phyloP scores from a whole-genome alignment of 1,139 yeast genomes.

The Geotrichum phurueaensis region DNA sequence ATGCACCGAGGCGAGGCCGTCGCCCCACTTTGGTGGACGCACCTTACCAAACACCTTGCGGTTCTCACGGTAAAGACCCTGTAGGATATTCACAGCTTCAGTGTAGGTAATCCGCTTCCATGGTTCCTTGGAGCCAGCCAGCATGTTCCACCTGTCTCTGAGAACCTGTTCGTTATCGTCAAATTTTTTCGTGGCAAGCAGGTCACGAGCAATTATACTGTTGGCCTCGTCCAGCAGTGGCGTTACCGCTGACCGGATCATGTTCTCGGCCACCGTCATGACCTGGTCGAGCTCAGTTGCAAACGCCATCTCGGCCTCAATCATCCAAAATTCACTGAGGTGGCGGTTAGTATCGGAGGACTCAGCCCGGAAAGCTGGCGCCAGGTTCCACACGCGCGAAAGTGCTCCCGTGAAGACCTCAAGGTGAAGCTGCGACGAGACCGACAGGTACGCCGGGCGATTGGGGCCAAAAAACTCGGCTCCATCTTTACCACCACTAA shows the following conservation, averaged over 20 bases:
- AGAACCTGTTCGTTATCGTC: constrained; percentile 40
- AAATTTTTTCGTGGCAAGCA: constrained; percentile 36
- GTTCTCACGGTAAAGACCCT: constrained; percentile 31
- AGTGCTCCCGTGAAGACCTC: constrained; percentile 75
- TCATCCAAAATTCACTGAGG: constrained; percentile 94
- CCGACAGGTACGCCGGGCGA: constrained; percentile 65
- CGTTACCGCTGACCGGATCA: constrained; percentile 54
- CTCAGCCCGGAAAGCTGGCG: constrained; percentile 95
- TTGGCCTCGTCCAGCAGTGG: constrained; percentile 36
- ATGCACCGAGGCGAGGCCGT: constrained; percentile 71
- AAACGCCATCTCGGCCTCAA: constrained; percentile 84
- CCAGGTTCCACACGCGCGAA: constrained; percentile 77
- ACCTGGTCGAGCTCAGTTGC: constrained; percentile 53
- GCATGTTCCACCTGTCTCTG: constrained; percentile 34
- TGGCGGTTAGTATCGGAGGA: constrained; percentile 87
- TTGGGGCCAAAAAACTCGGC: constrained; percentile 54
- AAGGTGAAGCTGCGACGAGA: constrained; percentile 85
- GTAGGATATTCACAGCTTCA: constrained; percentile 59
- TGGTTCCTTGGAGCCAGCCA: constrained; percentile 30
- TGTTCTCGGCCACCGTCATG: constrained; percentile 58
- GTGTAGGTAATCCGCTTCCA: constrained; percentile 77
- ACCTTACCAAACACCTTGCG: constrained; percentile 27
- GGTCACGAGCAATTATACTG: constrained; percentile 35
- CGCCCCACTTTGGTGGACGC: constrained; percentile 57
- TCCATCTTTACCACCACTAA: constrained; percentile 36